These are phyloP conservation scores for Spathaspora gorwiae DNA, from an alignment of 805 yeast genomes.

Conservation along the genomic window DNA sequence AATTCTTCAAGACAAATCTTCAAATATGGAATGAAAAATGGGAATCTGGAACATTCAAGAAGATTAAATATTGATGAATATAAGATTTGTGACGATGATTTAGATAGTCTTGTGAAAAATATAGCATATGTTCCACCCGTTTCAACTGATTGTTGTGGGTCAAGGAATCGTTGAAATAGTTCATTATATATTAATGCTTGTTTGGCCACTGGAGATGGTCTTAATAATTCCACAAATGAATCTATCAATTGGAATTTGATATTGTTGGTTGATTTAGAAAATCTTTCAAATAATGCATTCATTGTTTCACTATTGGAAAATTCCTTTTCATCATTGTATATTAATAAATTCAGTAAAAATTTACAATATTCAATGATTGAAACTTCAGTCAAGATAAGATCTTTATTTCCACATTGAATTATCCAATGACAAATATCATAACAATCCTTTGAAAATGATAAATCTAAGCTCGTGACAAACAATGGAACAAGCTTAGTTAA, in stretches of 20 bases:
- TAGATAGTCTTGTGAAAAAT: slow-evolving; percentile 30
- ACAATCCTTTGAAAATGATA: slow-evolving; percentile 35
- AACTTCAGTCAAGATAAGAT: slow-evolving; percentile 35
- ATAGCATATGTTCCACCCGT: slow-evolving; percentile 32
- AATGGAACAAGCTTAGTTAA: slow-evolving; percentile 17
- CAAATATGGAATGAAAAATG: slow-evolving; percentile 27
- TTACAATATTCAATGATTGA: slow-evolving; percentile 27
- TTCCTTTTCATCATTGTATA: slow-evolving; percentile 20
- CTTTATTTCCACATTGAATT: slow-evolving; percentile 33
- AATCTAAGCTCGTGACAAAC: slow-evolving; percentile 20
- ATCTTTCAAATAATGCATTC: slow-evolving; percentile 3
- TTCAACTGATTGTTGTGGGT: slow-evolving; percentile 38
- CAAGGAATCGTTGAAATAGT: slow-evolving; percentile 22
- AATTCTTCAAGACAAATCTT: slow-evolving; percentile 19
- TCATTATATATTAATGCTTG: slow-evolving; percentile 18
- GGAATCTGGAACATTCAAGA: slow-evolving; percentile 34
- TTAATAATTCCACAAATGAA: not conserved
- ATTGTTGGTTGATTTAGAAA: slow-evolving; percentile 11
- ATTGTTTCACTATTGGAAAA: slow-evolving; percentile 4
- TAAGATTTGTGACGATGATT: slow-evolving; percentile 24
- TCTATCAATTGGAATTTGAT: slow-evolving; percentile 14
- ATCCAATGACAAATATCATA: slow-evolving; percentile 48
- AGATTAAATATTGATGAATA: slow-evolving; percentile 36
- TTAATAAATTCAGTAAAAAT: slow-evolving; percentile 27
- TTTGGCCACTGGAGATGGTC: not conserved